Base-by-base conservation (phyloP, 345 rosid genomes). In the Durio zibethinus region DNA sequence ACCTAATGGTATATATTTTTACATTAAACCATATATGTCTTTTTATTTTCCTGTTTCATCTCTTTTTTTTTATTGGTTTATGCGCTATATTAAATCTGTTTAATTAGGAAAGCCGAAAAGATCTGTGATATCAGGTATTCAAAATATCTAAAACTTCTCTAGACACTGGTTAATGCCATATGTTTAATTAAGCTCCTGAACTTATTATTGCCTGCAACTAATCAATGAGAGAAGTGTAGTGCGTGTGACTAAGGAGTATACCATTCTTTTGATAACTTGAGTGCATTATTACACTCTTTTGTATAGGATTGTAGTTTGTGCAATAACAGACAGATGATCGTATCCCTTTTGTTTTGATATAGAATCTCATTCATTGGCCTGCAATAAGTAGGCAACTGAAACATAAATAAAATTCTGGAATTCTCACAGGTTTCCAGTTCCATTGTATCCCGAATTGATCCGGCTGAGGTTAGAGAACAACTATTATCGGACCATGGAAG, bases 401-500 rank as follows among this genome's bases (percentile, higher is more conserved):
- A 38, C 36, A 7, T 56, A 40, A 74, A 74, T 25, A 62, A 53
- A 21, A 2, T 31, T 12, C n/a, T 57, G 72, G 20, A 15, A 65
- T 64, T 72, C 16, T 67, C 16, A 76, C 94, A 96, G 98, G 89
- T 93, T 90, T 72, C 93, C 99, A 2, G 97, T 92, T 72, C 93
- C 97, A 7, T 48, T 96, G 72, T 87, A 88, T 84, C 94, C 97
- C 2, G 92, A 86, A 72, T 79, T 90, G 84, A 92, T 96, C 80
- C 91, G 87, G 77, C 71, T 76, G 84, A 93, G 98, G 87, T 77
- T 96, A 83, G 87, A 85, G 82, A 96, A 87, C 78, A 81, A 85
- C 82, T 96, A 93, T 80, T 96, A 92, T 80, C 86, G 98, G 79
- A 91, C 84, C 48, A 40, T 84, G 54, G 93, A 89, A 61, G 94